Base-by-base conservation (phyloP, 2,329 filamentous ascomycete species). In the Diaporthe amygdali region DNA sequence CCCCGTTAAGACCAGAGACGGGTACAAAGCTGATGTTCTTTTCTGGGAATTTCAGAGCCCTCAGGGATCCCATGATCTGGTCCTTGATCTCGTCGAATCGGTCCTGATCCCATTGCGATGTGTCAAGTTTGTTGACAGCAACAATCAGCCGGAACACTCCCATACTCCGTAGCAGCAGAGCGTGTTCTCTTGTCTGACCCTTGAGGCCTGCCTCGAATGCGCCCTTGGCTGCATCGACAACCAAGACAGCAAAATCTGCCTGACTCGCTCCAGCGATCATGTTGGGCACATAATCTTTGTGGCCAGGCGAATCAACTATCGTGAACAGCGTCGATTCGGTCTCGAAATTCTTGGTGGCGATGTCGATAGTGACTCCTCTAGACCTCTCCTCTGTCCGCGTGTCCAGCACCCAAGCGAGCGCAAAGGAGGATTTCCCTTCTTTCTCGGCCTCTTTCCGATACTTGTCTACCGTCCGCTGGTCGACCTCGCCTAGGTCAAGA, bases 181-280 rank as follows among this genome's bases (percentile, higher is more conserved):
- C 94, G 79, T 99, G 96, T 78, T 99, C 96, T 79, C 94, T 92
- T 0, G 96, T 99, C 79, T 99, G 96, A 0, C 96, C 96, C 78
- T 93, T 96, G 39, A 98, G 85, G 0, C 96, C 97, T 4, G 94
- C 95, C 80, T 99, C 96, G 75, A 98, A 98, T 41, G 95, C 95
- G 41, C 96, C 96, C 0, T 90, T 94, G 71, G 93, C 92, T 5
- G 96, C 93, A 79, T 99, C 96, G 72, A 99, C 94, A 25, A 99
- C 96, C 3, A 99, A 85, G 0, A 99, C 93, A 0, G 95, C 96
- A 81, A 98, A 96, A 80, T 99, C 96, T 12, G 96, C 97, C 82
- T 98, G 96, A 71, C 94, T 96, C 4, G 96, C 95, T 17, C 96
- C 96, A 2, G 96, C 96, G 79, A 99, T 98, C 96, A 99, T 99